Evolutionary conservation across 2,329 filamentous ascomycete species (phyloP).

Genomic region (Chaetomium sp.): DNA sequence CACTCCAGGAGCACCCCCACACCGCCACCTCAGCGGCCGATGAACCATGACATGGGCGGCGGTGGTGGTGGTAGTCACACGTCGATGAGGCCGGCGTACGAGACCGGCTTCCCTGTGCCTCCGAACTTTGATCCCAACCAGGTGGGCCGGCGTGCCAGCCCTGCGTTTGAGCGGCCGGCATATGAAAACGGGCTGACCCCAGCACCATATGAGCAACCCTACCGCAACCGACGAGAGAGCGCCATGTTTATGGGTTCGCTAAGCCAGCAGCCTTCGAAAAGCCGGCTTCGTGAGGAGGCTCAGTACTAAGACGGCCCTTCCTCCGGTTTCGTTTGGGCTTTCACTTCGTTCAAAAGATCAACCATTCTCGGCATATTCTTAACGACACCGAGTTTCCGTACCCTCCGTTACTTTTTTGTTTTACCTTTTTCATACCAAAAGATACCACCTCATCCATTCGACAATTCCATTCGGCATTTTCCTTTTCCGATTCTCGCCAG

Average conservation of each 20-base stretch:
- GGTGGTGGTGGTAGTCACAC: slow-evolving; percentile 24
- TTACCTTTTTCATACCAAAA: slow-evolving; percentile 7
- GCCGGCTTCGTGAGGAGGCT: slow-evolving; percentile 49
- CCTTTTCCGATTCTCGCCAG: not conserved
- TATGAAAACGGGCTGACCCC: slow-evolving; percentile 28
- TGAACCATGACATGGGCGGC: slow-evolving; percentile 35
- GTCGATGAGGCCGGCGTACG: slow-evolving; percentile 39
- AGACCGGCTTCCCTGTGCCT: slow-evolving; percentile 34
- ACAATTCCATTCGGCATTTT: slow-evolving; percentile 1
- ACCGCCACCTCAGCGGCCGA: slow-evolving; percentile 36
- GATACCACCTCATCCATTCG: slow-evolving; percentile 19
- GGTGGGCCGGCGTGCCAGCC: slow-evolving; percentile 17
- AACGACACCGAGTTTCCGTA: not conserved
- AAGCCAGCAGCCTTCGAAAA: slow-evolving; percentile 45
- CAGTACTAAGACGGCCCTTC: slow-evolving; percentile 34
- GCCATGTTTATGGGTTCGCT: slow-evolving; percentile 50
- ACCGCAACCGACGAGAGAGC: slow-evolving; percentile 53
- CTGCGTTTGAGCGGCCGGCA: slow-evolving; percentile 34
- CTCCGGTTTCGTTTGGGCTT: slow-evolving; percentile 19
- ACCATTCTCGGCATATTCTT: too few species aligned
- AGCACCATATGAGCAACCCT: slow-evolving; percentile 32
- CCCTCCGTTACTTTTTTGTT: not conserved
- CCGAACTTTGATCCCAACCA: slow-evolving; percentile 30
- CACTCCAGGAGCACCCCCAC: slow-evolving; percentile 35
- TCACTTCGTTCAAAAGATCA: slow-evolving; percentile 18